These are phyloP conservation scores for Turnera subulata DNA, from an alignment of 345 rosid genomes.

Conservation along the genomic window DNA sequence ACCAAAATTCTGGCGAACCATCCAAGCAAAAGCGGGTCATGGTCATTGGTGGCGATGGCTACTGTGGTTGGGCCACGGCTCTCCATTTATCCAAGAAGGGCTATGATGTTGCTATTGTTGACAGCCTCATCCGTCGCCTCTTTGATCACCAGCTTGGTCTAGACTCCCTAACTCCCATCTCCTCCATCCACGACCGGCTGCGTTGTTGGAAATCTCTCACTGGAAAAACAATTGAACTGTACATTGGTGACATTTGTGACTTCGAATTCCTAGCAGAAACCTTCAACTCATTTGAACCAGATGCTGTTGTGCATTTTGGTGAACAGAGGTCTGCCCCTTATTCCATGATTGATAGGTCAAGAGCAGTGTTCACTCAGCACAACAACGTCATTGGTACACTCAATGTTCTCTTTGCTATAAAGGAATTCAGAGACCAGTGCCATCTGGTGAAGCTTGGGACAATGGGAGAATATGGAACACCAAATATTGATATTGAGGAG, in stretches of 20 bases:
- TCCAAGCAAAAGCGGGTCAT: slow-evolving; percentile 65
- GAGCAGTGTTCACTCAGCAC: slow-evolving; percentile 87
- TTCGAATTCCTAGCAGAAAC: slow-evolving; percentile 83
- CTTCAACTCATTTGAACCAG: slow-evolving; percentile 86
- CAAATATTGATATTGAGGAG: slow-evolving; percentile 97
- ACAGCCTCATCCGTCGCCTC: slow-evolving; percentile 78
- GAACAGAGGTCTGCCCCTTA: slow-evolving; percentile 97
- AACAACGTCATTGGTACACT: slow-evolving; percentile 95
- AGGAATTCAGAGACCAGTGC: slow-evolving; percentile 81
- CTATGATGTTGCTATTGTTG: slow-evolving; percentile 77
- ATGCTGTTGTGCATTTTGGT: slow-evolving; percentile 87
- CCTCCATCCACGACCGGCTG: slow-evolving; percentile 76
- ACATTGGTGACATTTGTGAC: slow-evolving; percentile 87
- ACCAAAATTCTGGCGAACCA: slow-evolving; percentile 29
- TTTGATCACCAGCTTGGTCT: slow-evolving; percentile 95
- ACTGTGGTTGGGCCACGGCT: slow-evolving; percentile 98
- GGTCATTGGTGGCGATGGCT: slow-evolving; percentile 99
- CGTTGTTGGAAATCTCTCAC: slow-evolving; percentile 86
- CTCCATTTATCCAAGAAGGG: slow-evolving; percentile 84
- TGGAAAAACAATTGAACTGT: slow-evolving; percentile 75
- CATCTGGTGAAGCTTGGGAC: slow-evolving; percentile 96
- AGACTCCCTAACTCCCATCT: slow-evolving; percentile 78
- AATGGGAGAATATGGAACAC: slow-evolving; percentile 99
- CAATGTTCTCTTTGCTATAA: slow-evolving; percentile 90
- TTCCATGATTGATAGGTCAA: slow-evolving; percentile 92